Evolutionary conservation across 2,329 filamentous ascomycete species (phyloP), one percentile per base, ranked within the genome.

Genomic region (Mycocentrospora acerina): DNA sequence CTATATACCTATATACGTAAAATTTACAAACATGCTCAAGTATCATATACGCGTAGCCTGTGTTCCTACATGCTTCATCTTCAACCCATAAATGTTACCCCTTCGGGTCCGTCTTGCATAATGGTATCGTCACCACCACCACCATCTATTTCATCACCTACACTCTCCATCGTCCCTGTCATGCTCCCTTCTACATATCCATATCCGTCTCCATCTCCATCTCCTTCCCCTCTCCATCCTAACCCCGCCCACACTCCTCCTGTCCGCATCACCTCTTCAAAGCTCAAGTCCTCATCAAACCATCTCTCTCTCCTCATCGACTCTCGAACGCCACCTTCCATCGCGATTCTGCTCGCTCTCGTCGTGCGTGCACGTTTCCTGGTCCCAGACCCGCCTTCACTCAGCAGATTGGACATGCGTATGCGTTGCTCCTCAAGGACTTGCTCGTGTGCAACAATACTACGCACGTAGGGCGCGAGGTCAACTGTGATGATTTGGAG

Each of bases 401-500:
- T 81, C 10, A 87, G 67, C 1, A 89, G 64, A 37, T 74, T 81
- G 48, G 80, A 81, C 8, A 87, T 66, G 13, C 77, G 76, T 7
- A 79, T 62, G 9, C 88, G 79, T 48, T 88, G 80, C 44, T 81
- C 73, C 56, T 89, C 85, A 1, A 93, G 76, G 1, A 75, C 76
- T 14, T 81, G 71, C 53, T 97, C 91, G 59, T 85, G 86, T 0
- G 82, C 76, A 2, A 91, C 82, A 43, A 98, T 97, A 25, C 78
- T 77, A 9, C 94, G 86, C n/a, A 97, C 80, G 63, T 88, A 97
- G 0, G 94, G 93, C 0, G 90, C 90, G 2, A 97, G 74, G 48
- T 98, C 93, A 10, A 84, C 71, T 0, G 80, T 76, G 22, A 95
- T 80, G 14, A 83, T 72, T 1, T 67, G 64, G 54, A 86, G 71